phyloP scores from a whole-genome alignment of 1,284 basidiomycete genomes.

The Ceratobasidium sp. region DNA sequence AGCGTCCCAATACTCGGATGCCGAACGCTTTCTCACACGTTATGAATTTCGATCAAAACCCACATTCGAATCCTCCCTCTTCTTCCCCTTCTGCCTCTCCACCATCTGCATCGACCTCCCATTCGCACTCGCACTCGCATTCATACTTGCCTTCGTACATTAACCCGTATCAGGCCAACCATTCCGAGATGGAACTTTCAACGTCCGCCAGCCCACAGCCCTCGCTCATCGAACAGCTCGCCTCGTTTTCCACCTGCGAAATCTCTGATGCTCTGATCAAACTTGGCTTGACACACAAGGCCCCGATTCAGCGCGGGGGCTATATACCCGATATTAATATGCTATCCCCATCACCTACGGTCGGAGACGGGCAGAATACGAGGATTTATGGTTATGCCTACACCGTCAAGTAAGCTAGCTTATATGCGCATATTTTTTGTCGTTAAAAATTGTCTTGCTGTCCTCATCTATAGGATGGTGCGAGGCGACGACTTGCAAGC shows the following conservation, averaged over 20 bases:
- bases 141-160: no score
- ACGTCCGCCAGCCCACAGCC: slow-evolving; percentile 13
- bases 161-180: no score
- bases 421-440: not conserved
- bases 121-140: not conserved
- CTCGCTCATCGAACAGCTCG: slow-evolving; percentile 20
- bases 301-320: slow-evolving; percentile 68
- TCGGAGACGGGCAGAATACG: slow-evolving; percentile 52
- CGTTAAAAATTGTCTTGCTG: slow-evolving; percentile 44
- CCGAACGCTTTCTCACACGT: slow-evolving; percentile 16
- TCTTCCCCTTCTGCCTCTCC: slow-evolving; percentile 13
- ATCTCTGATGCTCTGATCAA: slow-evolving; percentile 91
- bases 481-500: slow-evolving; percentile 63
- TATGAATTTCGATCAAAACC: not conserved
- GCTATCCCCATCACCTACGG: slow-evolving; percentile 55
- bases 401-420: slow-evolving; percentile 65
- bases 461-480: slow-evolving; percentile 62
- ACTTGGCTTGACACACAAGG: slow-evolving; percentile 56
- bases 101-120: not conserved
- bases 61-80: not conserved
- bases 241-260: slow-evolving; percentile 69
- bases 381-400: slow-evolving; percentile 78
- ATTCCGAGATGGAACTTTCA: slow-evolving; percentile 13
- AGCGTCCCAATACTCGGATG: not conserved
- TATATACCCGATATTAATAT: slow-evolving; percentile 79